phyloP scores from a whole-genome alignment of 345 rosid genomes.

The Eucalyptus caleyi region DNA sequence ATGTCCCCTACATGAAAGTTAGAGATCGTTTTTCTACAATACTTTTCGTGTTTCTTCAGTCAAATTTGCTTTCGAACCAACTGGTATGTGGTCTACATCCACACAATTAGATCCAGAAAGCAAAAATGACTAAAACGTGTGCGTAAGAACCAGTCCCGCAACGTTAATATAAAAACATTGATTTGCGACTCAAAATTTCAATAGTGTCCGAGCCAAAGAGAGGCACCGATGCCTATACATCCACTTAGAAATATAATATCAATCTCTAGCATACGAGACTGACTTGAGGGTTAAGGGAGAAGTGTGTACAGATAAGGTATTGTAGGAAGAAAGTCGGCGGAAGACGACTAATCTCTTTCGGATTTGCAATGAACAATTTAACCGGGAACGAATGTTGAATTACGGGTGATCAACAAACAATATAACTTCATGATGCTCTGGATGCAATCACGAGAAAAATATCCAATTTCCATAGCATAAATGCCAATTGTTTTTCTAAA shows the following conservation, averaged over 20 bases:
- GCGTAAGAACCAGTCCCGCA: not conserved
- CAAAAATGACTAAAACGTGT: not conserved
- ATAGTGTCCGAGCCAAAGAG: not conserved
- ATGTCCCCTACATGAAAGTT: not conserved
- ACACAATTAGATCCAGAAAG: not conserved
- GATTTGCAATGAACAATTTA: too few species aligned
- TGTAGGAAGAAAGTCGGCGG: too few species aligned
- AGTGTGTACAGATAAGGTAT: not conserved
- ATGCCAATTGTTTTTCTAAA: too few species aligned
- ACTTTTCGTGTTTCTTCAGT: not conserved
- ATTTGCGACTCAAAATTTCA: not conserved
- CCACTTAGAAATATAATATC: not conserved
- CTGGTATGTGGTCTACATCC: not conserved
- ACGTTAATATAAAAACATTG: not conserved
- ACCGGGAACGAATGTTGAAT: too few species aligned
- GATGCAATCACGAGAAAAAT: too few species aligned
- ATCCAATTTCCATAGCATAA: too few species aligned
- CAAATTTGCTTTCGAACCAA: not conserved
- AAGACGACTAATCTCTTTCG: too few species aligned
- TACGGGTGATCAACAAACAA: too few species aligned
- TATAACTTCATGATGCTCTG: too few species aligned
- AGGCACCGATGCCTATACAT: not conserved
- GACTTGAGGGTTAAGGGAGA: not conserved
- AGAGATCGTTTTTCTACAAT: not conserved
- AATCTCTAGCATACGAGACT: not conserved